Evolutionary conservation across 1,284 basidiomycete species (phyloP).

Genomic region (Vanrija sp.): DNA sequence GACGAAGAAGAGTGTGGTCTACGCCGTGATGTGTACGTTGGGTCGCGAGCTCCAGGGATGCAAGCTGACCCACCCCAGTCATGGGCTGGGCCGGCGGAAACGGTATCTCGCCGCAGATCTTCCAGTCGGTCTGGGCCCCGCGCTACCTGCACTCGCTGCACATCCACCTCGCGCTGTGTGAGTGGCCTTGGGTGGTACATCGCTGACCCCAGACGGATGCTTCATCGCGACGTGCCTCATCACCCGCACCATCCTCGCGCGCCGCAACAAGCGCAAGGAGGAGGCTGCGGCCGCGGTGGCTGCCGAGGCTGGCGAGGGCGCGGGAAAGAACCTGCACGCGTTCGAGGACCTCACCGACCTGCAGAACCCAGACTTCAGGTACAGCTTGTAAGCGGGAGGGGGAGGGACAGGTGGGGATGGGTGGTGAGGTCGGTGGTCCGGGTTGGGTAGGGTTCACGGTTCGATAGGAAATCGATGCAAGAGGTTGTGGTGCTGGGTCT

Average conservation of each 20-base stretch:
- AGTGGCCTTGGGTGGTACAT: not conserved
- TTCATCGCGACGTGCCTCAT: constrained; percentile 13
- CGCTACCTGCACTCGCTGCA: constrained; percentile 19
- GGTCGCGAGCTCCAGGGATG: not conserved
- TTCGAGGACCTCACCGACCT: constrained; percentile 32
- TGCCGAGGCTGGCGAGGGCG: not conserved
- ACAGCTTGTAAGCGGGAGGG: constrained; percentile 5
- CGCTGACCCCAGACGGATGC: constrained; percentile 2
- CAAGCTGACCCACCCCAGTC: not conserved
- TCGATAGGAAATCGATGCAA: too few relatives aligned
- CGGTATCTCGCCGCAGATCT: constrained; percentile 19
- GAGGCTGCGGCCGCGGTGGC: constrained; percentile 1
- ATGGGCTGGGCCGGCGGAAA: constrained; percentile 29
- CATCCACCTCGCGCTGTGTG: constrained; percentile 21
- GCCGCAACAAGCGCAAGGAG: constrained; percentile 13
- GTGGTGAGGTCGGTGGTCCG: too few relatives aligned
- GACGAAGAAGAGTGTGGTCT: constrained; percentile 33
- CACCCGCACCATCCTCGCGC: constrained; percentile 9
- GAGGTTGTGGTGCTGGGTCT: too few relatives aligned
- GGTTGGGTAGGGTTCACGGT: too few relatives aligned
- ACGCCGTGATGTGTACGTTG: constrained; percentile 21
- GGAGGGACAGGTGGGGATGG: too few relatives aligned
- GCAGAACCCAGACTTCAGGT: constrained; percentile 31
- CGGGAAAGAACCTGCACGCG: constrained; percentile 9
- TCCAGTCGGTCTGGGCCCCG: constrained; percentile 24